Evolutionary conservation across 2,329 filamentous ascomycete species (phyloP), one percentile per base, ranked within the genome.

Genomic region (Alternaria sp.): DNA sequence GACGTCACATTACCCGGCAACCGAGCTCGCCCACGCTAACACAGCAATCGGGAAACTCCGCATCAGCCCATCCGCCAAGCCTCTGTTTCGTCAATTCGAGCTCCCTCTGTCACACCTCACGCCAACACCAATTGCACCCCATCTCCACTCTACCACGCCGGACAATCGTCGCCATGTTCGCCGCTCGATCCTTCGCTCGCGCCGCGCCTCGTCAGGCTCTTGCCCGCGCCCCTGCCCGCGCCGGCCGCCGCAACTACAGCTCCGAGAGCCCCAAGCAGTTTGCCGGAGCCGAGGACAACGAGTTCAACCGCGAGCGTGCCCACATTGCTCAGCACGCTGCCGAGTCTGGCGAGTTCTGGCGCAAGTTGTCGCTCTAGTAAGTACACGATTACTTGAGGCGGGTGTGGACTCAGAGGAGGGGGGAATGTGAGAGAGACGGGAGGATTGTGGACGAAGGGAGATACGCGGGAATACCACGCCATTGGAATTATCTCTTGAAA

Each of bases 341-440:
- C 70, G 86, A 87, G 76, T 95, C 92, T 70, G 91, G 90, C 81
- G 94, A 93, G 75, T 88, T 97, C 75, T 99, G 95, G 95, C 89
- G 88, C 82, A 98, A 96, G 87, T 90, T 98, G 75, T 95, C 93
- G 68, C 86, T 97, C 85, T 98, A 92, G 94, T 97, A 92, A 83
- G 91, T 69, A 56, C 44, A 24, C 47, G 42, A 36, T 24, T 26
- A 32, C 55, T 59, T 46, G 44, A 28, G 30, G 46, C 46, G 30
- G 30, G 20, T 36, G 22, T 14, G 26, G 49, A 26, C 8, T 20
- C 32, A 22, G 53, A 56, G 36, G 36, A 30, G 34, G 38, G n/a
- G 26, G 43, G 18, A 30, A 16, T 26, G 34, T 7, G 32, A 8
- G 43, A 28, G 4, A 16, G 24, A 16, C 43, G n/a, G n/a, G 12